Evolutionary conservation across 1,139 yeast genomes (phyloP).

Genomic region (Zygosaccharomyces pseudobailii): DNA sequence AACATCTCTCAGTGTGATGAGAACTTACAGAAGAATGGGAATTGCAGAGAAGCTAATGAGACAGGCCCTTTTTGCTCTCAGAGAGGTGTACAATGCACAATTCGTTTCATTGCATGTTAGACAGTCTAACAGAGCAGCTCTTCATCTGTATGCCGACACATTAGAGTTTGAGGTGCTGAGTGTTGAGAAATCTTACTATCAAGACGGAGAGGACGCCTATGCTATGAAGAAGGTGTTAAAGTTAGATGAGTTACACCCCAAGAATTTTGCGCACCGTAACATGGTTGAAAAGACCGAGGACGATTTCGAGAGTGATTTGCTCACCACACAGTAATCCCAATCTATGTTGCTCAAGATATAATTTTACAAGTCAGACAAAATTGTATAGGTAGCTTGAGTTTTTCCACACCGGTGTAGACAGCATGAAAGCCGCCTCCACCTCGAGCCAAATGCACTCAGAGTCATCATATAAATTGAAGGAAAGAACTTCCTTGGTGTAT

Average conservation of each 20-base stretch:
- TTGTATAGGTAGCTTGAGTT: constrained; percentile 75
- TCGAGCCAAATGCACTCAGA: constrained; percentile 92
- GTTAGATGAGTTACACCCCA: constrained; percentile 57
- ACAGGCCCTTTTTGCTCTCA: constrained; percentile 72
- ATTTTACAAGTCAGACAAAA: constrained; percentile 35
- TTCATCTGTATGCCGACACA: constrained; percentile 85
- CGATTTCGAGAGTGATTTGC: constrained; percentile 45
- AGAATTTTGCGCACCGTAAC: constrained; percentile 41
- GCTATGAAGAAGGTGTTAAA: constrained; percentile 74
- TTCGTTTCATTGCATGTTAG: constrained; percentile 92
- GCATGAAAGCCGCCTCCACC: constrained; percentile 39
- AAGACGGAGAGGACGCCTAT: constrained; percentile 98
- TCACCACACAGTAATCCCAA: constrained; percentile 19
- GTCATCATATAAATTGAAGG: constrained; percentile 50
- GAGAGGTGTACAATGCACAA: constrained; percentile 77
- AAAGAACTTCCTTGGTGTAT: constrained; percentile 29
- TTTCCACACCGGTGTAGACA: constrained; percentile 71
- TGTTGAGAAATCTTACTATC: constrained; percentile 83
- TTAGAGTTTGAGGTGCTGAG: constrained; percentile 74
- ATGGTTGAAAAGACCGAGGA: constrained; percentile 42
- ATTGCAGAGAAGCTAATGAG: constrained; percentile 91
- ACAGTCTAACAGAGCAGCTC: constrained; percentile 88
- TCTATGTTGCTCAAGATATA: constrained; percentile 7
- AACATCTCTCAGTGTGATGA: constrained; percentile 89
- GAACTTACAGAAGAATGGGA: constrained; percentile 93